Base-by-base conservation (phyloP, 2,329 filamentous ascomycete genomes). In the Emmonsia crescens region DNA sequence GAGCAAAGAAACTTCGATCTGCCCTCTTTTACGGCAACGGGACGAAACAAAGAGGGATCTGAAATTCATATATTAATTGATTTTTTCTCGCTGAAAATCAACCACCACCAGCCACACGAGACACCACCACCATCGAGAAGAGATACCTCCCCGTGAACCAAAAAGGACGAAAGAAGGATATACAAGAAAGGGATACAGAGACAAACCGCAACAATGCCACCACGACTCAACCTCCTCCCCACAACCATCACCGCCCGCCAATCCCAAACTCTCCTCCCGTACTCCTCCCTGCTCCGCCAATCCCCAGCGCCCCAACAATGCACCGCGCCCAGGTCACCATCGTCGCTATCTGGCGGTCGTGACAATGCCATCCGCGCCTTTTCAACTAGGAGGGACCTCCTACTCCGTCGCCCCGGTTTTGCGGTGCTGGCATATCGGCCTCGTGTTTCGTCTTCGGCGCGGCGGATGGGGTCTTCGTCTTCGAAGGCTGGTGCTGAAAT, bases 201-300 rank as follows among this genome's bases (percentile, higher is more conserved):
- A 36, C 16, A 51, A 59, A 55, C 52, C 19, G 65, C 42, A 55
- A 72, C 63, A 61, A 86, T 86, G 83, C 78, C 83, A 67, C 79
- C 83, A 62, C 77, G 82, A 73, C 73, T 83, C 67, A 80, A 71
- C 21, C 65, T 69, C 21, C 67, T 69, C 48, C 69, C 71, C 52
- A 68, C 46, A n/a, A n/a, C 40, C 16, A n/a, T 44, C 19, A 44
- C 40, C 40, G 16, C 71, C 61, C 68, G 70, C 57, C 69, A 71
- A 62, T 70, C 40, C 40, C 40, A 44, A n/a, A 6, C 71, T n/a
- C 64, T 69, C 21, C 68, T 69, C 57, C 68, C 70, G 61, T 69
- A 71, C 21, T 65, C 69, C 27, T 68, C 69, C n/a, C 67, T 67
- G 56, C 62, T 76, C 59, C 73, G 72, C 64, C 70, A 70, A 64